Evolutionary conservation across 331 rosid species (phyloP), one percentile per base, ranked within the genome.

Genomic region (Cydonia oblonga): DNA sequence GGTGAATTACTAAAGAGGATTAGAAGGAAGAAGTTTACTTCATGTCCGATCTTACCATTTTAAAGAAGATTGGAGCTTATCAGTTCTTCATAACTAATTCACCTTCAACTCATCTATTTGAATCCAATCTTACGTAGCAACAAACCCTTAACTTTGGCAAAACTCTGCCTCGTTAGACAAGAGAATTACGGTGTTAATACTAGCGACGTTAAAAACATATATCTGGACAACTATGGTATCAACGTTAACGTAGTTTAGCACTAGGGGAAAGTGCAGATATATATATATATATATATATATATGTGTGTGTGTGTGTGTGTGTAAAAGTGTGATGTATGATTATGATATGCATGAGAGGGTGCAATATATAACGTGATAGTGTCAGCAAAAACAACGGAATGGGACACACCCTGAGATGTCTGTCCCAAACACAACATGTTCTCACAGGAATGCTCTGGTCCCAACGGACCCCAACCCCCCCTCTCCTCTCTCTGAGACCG

Each of bases 321-420:
- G 3, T 23, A 15, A 6, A 26, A 6, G 20, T 38, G 25, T 33
- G 53, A 3, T 32, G 13, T 59, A 51, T 69, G 80, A 76, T 61
- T 11, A 76, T 72, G 76, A 46, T 9, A 25, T 60, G 59, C 62
- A 23, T 46, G 60, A 61, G 65, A 60, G 70, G 72, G 23, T 35
- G 61, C 60, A 44, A 79, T 69, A 18, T 18, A 51, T 51, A 79
- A 79, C 76, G 76, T 79, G 79, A 79, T 64, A 13, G 49, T 75
- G 83, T 79, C 83, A 74, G 83, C 83, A 52, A 54, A 79, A 79
- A 69, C 44, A 79, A 74, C 79, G 83, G 83, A 70, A 69, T n/a
- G n/a, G n/a, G n/a, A 64, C 76, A 73, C 76, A 74, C 75, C 30
- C 60, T 59, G 22, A 4, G 54, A 22, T 74, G 76, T 74, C 49